A percentile compares a stretch with the other conserved stretches of the same genome.
phyloP scores from a whole-genome alignment of 257 asterid species.

The Ballota nigra region DNA sequence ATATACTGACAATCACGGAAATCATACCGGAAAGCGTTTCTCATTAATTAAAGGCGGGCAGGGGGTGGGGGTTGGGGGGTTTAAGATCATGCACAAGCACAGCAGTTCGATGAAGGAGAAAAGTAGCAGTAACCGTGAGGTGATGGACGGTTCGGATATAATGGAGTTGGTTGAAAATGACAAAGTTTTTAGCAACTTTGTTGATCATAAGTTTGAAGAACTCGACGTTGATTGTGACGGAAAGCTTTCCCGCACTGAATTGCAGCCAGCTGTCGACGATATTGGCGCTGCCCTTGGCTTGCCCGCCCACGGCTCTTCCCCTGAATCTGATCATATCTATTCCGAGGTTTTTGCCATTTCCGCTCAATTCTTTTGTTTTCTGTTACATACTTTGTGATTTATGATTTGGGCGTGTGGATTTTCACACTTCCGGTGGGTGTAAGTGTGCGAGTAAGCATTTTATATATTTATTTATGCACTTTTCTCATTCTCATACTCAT shows the following conservation, averaged over 20 bases:
- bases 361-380: not conserved
- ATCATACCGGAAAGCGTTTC: constrained; percentile 18
- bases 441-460: not conserved
- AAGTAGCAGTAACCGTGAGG: constrained; percentile 34
- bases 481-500: not conserved
- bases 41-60: constrained; percentile 27
- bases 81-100: constrained; percentile 25
- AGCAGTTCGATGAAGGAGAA: constrained; percentile 31
- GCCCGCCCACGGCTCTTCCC: constrained; percentile 71
- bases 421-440: not conserved
- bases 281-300: constrained; percentile 86
- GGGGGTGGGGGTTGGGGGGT: not conserved
- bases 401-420: too few relatives aligned
- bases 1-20: constrained; percentile 32
- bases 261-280: constrained; percentile 82
- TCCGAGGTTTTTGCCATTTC: constrained; percentile 44
- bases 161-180: constrained; percentile 91
- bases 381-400: not conserved
- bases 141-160: constrained; percentile 95
- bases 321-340: constrained; percentile 73
- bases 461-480: not conserved
- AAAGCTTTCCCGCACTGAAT: constrained; percentile 68
- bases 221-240: constrained; percentile 84
- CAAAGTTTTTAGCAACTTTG: constrained; percentile 65
- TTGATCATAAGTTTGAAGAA: constrained; percentile 76